Percentiles rank a stretch among this genome's conserved stretches.
These are phyloP conservation scores for Coelastrella sp. DNA, from an alignment of 139 green algal species.

Conservation along the genomic window DNA sequence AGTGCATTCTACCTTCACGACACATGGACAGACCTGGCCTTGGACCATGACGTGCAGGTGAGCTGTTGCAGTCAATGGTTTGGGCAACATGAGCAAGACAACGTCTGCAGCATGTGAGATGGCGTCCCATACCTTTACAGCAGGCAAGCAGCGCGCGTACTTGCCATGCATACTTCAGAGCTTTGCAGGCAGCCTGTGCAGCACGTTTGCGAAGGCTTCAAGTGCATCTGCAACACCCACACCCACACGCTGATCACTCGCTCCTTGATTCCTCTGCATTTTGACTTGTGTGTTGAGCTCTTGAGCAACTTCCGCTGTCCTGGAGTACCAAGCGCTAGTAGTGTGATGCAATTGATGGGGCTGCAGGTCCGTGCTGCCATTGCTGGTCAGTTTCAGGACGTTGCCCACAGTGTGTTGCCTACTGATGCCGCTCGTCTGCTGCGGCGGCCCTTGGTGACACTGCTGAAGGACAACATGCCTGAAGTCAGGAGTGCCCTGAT, in stretches of 20 bases:
- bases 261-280: no score
- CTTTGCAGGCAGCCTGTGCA: no score
- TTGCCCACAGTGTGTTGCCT: slow-evolving; percentile 44
- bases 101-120: background rate
- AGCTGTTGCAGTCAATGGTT: background rate
- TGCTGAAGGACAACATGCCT: slow-evolving; percentile 64
- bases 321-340: no score
- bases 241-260: no score
- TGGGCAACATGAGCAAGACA: background rate
- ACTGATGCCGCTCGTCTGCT: slow-evolving; percentile 61
- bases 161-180: no score
- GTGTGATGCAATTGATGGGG: background rate
- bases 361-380: slow-evolving; percentile 40
- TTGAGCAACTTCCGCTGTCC: no score
- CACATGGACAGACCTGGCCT: slow-evolving; percentile 41
- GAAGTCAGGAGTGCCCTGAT: slow-evolving; percentile 60
- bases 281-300: no score
- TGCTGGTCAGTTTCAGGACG: background rate
- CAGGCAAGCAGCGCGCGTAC: background rate
- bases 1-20: slow-evolving; percentile 34
- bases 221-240: no score
- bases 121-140: background rate
- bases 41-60: slow-evolving; percentile 37
- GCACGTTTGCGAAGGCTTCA: no score
- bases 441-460: slow-evolving; percentile 55